Conservation (phyloP, 306 rosid species). For the Rosa multiflora region DNA sequence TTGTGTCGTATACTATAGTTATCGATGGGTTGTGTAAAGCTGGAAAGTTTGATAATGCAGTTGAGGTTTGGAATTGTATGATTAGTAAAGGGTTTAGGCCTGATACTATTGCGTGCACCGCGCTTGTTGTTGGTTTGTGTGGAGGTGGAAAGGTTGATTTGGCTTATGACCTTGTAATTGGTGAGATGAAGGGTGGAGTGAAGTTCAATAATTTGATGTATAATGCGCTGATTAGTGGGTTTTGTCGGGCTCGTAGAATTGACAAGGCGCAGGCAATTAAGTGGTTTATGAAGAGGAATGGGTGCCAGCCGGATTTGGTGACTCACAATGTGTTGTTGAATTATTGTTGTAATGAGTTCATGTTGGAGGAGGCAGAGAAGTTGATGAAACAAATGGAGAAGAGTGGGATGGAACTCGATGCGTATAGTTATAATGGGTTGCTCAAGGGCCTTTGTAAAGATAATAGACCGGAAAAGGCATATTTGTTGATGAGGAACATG, state of each 20-base stretch:
- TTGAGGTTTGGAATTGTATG: constrained; percentile 57
- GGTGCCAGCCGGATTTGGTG: constrained; percentile 75
- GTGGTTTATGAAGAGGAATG: constrained; percentile 66
- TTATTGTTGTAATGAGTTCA: constrained; percentile 70
- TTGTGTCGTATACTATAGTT: constrained; percentile 65
- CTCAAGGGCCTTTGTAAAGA: constrained; percentile 75
- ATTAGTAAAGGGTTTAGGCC: constrained; percentile 53
- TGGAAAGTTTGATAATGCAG: constrained; percentile 47
- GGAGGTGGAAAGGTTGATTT: constrained; percentile 74
- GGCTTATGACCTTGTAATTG: constrained; percentile 77
- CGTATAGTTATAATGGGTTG: constrained; percentile 73
- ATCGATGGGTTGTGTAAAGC: constrained; percentile 67
- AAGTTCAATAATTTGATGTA: constrained; percentile 54
- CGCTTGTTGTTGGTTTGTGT: constrained; percentile 79
- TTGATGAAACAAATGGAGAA: constrained; percentile 70
- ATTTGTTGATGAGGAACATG: constrained; percentile 50
- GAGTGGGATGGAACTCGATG: constrained; percentile 68
- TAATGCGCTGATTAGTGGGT: constrained; percentile 75
- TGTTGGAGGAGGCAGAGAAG: constrained; percentile 59
- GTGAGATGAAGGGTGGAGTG: constrained; percentile 50
- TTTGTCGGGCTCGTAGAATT: constrained; percentile 60
- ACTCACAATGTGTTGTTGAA: constrained; percentile 80
- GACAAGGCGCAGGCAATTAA: constrained; percentile 70
- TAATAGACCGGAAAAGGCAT: constrained; percentile 61
- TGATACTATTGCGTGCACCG: constrained; percentile 59